Conservation (phyloP, 2,329 filamentous ascomycete species). For the Penicillium sp. region DNA sequence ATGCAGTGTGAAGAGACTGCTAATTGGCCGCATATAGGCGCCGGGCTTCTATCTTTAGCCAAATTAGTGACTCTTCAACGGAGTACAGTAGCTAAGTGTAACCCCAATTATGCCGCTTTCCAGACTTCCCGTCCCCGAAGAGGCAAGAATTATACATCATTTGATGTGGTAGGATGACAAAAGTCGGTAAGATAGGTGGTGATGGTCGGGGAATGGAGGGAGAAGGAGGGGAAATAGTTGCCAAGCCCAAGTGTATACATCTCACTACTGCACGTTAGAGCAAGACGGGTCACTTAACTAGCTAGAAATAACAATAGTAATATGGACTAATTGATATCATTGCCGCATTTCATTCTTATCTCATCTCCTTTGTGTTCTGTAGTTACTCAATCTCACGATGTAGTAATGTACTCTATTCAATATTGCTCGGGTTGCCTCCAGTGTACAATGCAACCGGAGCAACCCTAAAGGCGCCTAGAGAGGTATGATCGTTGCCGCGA, state of each 20-base stretch:
- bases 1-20: slow-evolving; percentile 13
- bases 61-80: slow-evolving; percentile 5
- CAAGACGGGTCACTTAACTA: not conserved
- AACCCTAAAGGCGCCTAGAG: slow-evolving; percentile 5
- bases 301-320: slow-evolving; percentile 2
- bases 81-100: slow-evolving; percentile 14
- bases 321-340: slow-evolving; percentile 7
- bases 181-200: not conserved
- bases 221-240: not conserved
- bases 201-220: slow-evolving; percentile 1
- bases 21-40: slow-evolving; percentile 30
- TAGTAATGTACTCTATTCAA: too few relatives aligned
- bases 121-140: slow-evolving; percentile 1
- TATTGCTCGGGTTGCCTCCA: not conserved
- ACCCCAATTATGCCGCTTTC: slow-evolving; percentile 14
- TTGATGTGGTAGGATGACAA: not conserved
- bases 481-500: not conserved
- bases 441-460: not conserved
- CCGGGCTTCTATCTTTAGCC: slow-evolving; percentile 34
- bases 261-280: slow-evolving; percentile 5
- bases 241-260: not conserved
- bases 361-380: not conserved
- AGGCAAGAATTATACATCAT: not conserved
- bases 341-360: not conserved
- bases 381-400: too few relatives aligned